Base-by-base conservation (phyloP, 2,329 filamentous ascomycete genomes). In the Curvularia hawaiiensis region DNA sequence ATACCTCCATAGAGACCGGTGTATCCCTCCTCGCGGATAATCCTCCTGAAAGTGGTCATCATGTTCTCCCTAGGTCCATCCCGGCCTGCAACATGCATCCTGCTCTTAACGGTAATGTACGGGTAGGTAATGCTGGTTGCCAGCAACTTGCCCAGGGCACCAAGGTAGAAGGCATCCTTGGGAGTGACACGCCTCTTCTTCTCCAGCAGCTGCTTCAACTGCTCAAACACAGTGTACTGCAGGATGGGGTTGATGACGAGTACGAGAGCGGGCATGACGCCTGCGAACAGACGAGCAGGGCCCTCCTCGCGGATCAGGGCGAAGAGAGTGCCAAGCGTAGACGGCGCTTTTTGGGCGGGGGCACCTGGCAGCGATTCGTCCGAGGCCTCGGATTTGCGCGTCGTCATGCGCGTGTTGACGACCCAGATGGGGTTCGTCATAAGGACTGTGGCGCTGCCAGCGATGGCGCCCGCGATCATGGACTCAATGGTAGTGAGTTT, bases 351-450 rank as follows among this genome's bases (percentile, higher is more conserved):
- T 56, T 80, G 77, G 6, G 85, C 88, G 58, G 80, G 75, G 3
- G 79, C 64, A 61, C 75, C 76, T 1, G 78, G 77, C 4, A 79
- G 72, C 18, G 70, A 65, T 26, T 70, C 65, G 49, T 79, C 76
- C 12, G 74, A 69, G 24, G 77, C 75, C 47, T 83, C 80, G n/a
- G 86, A 85, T 79, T 90, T 89, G 70, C 92, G 88, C 49, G 95
- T 94, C 22, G 95, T 99, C 90, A 99, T 96, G 73, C 95, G 90
- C 53, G 95, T 99, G 83, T 99, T 99, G 77, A 99, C 84, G 50
- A 99, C 95, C 95, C 95, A 99, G 79, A 99, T 99, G 46, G 95
- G 95, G 82, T 99, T 99, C 60, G 95, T 99, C 72, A 97, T 84
- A 72, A 99, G 84, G 65, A 99, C 95, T 18, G 95, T 99, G 12